Percentiles rank a stretch among this genome's conserved stretches.
These are phyloP conservation scores for Arabidopsis lyrata DNA, from an alignment of 441 rosid genomes.

Conservation along the genomic window DNA sequence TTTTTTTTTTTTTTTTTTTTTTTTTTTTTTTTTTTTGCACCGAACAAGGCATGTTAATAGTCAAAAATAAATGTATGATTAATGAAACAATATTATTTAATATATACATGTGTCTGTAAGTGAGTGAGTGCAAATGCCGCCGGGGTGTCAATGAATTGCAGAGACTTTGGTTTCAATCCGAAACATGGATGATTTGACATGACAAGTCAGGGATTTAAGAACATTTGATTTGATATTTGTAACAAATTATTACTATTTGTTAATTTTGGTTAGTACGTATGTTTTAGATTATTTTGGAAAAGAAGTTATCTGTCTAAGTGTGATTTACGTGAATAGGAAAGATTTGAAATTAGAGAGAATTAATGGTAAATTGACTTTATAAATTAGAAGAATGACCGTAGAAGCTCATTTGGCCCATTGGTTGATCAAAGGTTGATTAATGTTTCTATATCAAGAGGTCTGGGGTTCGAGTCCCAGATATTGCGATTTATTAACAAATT, in stretches of 20 bases:
- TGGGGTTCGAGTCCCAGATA: too few relatives aligned
- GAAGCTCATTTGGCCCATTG: too few relatives aligned
- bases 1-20: too few relatives aligned
- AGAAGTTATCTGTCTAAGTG: not conserved
- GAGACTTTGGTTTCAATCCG: constrained; percentile 11
- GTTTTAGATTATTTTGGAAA: not conserved
- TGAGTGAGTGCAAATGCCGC: constrained; percentile 28
- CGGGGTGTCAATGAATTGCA: constrained; percentile 6
- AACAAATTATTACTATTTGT: not conserved
- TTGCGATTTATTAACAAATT: too few relatives aligned
- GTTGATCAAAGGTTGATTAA: too few relatives aligned
- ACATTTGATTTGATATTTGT: not conserved
- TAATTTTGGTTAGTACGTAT: not conserved
- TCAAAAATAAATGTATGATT: constrained; percentile 16
- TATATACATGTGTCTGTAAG: constrained; percentile 13
- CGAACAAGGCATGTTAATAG: constrained; percentile 31
- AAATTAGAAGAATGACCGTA: not conserved
- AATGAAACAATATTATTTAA: not conserved
- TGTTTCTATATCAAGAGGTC: too few relatives aligned
- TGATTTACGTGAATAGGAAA: not conserved
- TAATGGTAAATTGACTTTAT: too few relatives aligned
- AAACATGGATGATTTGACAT: constrained; percentile 12
- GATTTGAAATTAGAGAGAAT: not conserved
- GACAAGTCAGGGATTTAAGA: not conserved
- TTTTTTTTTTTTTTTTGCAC: too few relatives aligned